Base-by-base conservation (phyloP, 768 basidiomycete species). In the Mycena rosella region DNA sequence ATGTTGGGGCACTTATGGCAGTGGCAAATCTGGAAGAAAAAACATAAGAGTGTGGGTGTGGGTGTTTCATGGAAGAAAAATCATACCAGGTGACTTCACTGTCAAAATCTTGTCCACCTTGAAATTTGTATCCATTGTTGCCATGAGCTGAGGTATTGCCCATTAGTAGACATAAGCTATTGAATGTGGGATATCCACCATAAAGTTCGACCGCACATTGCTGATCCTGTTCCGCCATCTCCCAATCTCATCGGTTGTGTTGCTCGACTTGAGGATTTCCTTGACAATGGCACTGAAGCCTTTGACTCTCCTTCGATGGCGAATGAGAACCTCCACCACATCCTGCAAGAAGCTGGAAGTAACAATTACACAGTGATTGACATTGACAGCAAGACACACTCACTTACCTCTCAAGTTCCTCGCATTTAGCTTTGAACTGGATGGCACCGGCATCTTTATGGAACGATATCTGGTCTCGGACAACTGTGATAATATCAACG, bases 401-500 rank as follows among this genome's bases (percentile, higher is more conserved):
- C 14, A 24, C 38, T 30, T 32, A 62, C 61, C 14, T 34, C 14
- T 53, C 51, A 26, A 62, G 22, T 4, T 62, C 42, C 17, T 53
- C 61, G 14, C 61, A 62, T 17, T 11, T n/a, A 22, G 7, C 9
- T 30, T 54, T 44, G 34, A 62, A 45, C 17, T 18, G 40, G 15
- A 29, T 8, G 1, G 51, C 51, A 15, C 51, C 51, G 3, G 30
- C 34, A 14, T 45, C 17, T 2, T 42, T 18, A 36, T 54, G 30
- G 1, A 3, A 15, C n/a, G 61, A 22, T 17, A 53, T 22, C 22
- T 54, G 51, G n/a, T 62, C 51, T 8, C n/a, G 20, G 14, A 62
- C 2, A 8, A 62, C 17, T 1, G 7, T 26, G 2, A 38, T 44
- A 8, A 62, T 47, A 2, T 45, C 40, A 0, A 32, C n/a, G 6